phyloP scores from a whole-genome alignment of 2,329 filamentous ascomycete species.

The Xylaria sp. region DNA sequence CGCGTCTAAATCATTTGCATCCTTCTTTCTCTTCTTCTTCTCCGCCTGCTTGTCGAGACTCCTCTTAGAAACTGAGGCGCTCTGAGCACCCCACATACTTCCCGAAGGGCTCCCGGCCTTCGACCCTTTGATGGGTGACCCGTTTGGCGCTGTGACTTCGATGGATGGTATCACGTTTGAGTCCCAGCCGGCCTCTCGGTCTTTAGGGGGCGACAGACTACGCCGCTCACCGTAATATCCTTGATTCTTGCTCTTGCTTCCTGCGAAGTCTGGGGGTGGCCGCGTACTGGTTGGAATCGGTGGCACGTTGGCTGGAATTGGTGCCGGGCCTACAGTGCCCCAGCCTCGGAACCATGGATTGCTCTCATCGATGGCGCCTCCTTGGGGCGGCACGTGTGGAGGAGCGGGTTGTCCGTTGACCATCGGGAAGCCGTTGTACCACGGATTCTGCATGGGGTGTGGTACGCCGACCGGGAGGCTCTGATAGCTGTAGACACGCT shows the following conservation, averaged over 20 bases:
- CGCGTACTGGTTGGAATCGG: conserved; percentile 12
- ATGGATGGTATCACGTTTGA: conserved; percentile 41
- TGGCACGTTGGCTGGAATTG: conserved; percentile 13
- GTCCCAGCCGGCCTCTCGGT: conserved; percentile 36
- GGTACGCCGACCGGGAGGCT: conserved; percentile 56
- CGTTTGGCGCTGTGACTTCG: conserved; percentile 26
- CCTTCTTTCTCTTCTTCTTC: conserved; percentile 30
- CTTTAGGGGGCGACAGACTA: conserved; percentile 28
- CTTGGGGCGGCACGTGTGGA: background rate
- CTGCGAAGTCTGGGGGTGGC: conserved; percentile 14
- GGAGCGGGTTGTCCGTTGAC: conserved; percentile 32
- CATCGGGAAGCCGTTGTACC: conserved; percentile 53
- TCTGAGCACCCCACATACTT: conserved; percentile 37
- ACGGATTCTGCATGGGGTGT: conserved; percentile 57
- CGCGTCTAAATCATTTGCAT: background rate
- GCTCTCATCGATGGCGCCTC: conserved; percentile 12
- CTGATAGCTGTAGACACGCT: conserved; percentile 46
- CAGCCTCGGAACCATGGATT: conserved; percentile 36
- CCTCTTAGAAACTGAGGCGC: conserved; percentile 33
- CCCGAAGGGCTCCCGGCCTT: conserved; percentile 6
- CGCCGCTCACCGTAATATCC: conserved; percentile 17
- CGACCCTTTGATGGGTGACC: conserved; percentile 18
- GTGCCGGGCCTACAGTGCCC: conserved; percentile 25
- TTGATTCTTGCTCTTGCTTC: conserved; percentile 19
- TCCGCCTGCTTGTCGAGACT: conserved; percentile 15